Percentiles rank a stretch among this genome's conserved stretches.
These are phyloP conservation scores for Orychophragmus violaceus DNA, from an alignment of 345 rosid genomes.

Conservation along the genomic window DNA sequence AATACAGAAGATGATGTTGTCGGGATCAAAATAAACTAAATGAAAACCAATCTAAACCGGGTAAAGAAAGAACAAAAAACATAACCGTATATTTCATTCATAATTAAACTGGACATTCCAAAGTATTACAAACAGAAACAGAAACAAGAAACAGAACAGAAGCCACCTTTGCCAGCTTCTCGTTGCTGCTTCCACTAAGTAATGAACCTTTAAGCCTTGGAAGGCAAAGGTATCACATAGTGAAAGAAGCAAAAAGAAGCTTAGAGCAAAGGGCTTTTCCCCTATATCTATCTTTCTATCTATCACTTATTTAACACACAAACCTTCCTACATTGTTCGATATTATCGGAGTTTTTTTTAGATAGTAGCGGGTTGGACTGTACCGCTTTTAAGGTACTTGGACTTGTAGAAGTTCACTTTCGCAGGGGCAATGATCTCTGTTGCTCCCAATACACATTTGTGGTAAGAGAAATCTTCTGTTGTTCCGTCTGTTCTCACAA, in stretches of 20 bases:
- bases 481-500: conserved; percentile 67
- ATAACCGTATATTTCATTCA: background rate
- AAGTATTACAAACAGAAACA: conserved; percentile 2
- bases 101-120: background rate
- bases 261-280: conserved; percentile 34
- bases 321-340: conserved; percentile 5
- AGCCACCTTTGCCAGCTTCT: conserved; percentile 61
- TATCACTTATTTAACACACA: background rate
- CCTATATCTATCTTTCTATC: conserved; percentile 25
- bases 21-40: background rate
- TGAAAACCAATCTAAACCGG: background rate
- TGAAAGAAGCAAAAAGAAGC: conserved; percentile 97
- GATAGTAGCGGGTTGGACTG: background rate
- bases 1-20: background rate
- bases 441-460: conserved; percentile 71
- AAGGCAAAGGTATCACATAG: conserved; percentile 58
- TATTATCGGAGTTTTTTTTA: background rate
- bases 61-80: background rate
- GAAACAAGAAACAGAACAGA: conserved; percentile 27
- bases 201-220: conserved; percentile 40
- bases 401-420: conserved; percentile 42
- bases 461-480: conserved; percentile 78
- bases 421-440: conserved; percentile 61
- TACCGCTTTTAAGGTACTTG: conserved; percentile 23
- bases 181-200: conserved; percentile 97